A percentile compares a stretch with the other conserved stretches of the same genome.
Conservation (phyloP, 2,329 filamentous ascomycete genomes). For the Tympanopsis confertula region DNA sequence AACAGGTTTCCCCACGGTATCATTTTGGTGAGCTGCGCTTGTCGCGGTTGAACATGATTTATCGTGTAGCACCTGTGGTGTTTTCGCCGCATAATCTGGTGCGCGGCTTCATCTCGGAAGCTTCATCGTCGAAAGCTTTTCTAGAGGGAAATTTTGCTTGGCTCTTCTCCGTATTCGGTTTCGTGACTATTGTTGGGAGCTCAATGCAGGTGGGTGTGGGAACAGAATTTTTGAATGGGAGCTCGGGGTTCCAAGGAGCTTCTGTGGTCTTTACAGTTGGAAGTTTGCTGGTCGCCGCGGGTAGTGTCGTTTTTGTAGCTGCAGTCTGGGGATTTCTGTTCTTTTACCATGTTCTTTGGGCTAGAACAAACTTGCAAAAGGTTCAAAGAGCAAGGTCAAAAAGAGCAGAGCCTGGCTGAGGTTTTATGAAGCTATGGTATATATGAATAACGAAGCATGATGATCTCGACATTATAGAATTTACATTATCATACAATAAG, state of each 20-base stretch:
- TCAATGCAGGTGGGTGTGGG: slow-evolving; percentile 22
- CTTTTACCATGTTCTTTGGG: not conserved
- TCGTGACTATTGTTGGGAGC: slow-evolving; percentile 20
- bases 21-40: slow-evolving; percentile 29
- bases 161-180: slow-evolving; percentile 18
- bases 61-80: slow-evolving; percentile 14
- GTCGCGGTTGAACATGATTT: slow-evolving; percentile 25
- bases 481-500: too few species aligned
- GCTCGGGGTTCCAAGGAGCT: slow-evolving; percentile 8
- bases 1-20: slow-evolving; percentile 23
- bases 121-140: slow-evolving; percentile 19
- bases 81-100: slow-evolving; percentile 11
- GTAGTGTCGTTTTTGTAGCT: not conserved
- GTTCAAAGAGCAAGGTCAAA: too few species aligned
- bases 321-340: not conserved
- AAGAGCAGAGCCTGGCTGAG: too few species aligned
- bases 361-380: too few species aligned
- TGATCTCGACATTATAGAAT: too few species aligned
- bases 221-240: slow-evolving; percentile 8
- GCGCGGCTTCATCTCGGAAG: slow-evolving; percentile 14
- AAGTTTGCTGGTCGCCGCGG: not conserved
- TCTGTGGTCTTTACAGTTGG: not conserved
- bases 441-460: too few species aligned
- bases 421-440: too few species aligned
- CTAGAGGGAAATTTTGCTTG: slow-evolving; percentile 22